Base-by-base conservation (phyloP, 805 yeast genomes). In the Wickerhamiella azyma region DNA sequence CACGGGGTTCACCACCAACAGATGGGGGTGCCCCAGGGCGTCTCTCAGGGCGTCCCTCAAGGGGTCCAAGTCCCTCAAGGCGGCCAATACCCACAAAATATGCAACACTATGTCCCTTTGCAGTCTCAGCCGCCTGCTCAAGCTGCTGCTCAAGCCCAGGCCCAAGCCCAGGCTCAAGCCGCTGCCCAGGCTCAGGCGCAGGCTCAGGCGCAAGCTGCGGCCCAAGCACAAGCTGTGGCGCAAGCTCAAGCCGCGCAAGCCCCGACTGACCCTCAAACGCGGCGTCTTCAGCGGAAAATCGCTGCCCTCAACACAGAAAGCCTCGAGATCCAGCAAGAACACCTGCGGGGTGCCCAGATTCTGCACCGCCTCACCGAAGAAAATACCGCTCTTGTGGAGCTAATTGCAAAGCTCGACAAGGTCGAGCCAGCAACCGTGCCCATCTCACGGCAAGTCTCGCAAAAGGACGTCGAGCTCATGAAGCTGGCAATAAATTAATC, bases 321-420 rank as follows among this genome's bases (percentile, higher is more conserved):
- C 11, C 21, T 24, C n/a, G 45, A 42, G 6, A 17, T 28, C 5
- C 36, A 42, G 36, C 40, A 26, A 19, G 45, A 42, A 6, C 36
- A 30, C 32, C 18, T 42, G 18, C 16, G 19, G 19, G 45, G 39
- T 13, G 18, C 36, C 24, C 40, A 42, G 21, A 26, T 42, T 11
- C 36, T 42, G 19, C 32, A 26, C 28, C 30, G 40, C 17, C 24
- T 42, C n/a, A 36, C 45, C 10, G 26, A 37, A 11, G 45, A 42
- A 21, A 42, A 42, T 17, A 26, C 45, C 3, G 14, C 17, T 26
- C 35, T 42, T 4, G 33, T 42, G 36, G 40, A 21, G 11, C 26
- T 35, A 19, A 42, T 42, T 29, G 28, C 29, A 29, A 28, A 29
- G 24, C 29, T 26, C 6, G 45, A 40, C 36, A 40, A 18, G 28